These are phyloP conservation scores for Phytopythium delawarense DNA, from an alignment of 352 stramenopile species.

Conservation along the genomic window DNA sequence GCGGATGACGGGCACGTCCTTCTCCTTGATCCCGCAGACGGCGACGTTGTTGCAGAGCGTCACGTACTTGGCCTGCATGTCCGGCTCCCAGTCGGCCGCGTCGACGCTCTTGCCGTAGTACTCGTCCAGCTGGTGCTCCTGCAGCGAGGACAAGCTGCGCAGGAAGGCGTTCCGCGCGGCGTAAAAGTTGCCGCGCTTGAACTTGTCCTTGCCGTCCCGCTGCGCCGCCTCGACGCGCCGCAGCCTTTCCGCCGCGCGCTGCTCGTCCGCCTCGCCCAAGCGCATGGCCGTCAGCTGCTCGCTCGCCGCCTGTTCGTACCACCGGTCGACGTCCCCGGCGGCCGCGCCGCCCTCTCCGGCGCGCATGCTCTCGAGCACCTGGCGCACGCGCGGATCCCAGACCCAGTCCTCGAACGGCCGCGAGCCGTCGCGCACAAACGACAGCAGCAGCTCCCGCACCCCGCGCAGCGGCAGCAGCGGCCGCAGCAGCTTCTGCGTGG, in stretches of 20 bases:
- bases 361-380: slow-evolving; percentile 48
- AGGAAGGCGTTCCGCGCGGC: slow-evolving; percentile 67
- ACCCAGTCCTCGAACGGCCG: slow-evolving; percentile 73
- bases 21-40: slow-evolving; percentile 72
- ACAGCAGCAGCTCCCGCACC: slow-evolving; percentile 67
- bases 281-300: slow-evolving; percentile 12
- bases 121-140: slow-evolving; percentile 37
- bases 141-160: slow-evolving; percentile 31
- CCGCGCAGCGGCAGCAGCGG: slow-evolving; percentile 53
- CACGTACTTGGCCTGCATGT: slow-evolving; percentile 41
- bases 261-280: slow-evolving; percentile 11
- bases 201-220: slow-evolving; percentile 61
- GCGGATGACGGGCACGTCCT: slow-evolving; percentile 41
- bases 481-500: slow-evolving; percentile 50
- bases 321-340: slow-evolving; percentile 28
- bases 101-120: slow-evolving; percentile 39
- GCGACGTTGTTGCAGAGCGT: slow-evolving; percentile 74
- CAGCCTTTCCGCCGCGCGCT: slow-evolving; percentile 22
- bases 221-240: slow-evolving; percentile 40
- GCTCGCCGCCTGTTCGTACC: slow-evolving; percentile 33
- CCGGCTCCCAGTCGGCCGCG: slow-evolving; percentile 38
- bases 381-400: slow-evolving; percentile 58
- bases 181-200: slow-evolving; percentile 56
- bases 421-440: slow-evolving; percentile 56
- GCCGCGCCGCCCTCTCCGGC: slow-evolving; percentile 17